These are phyloP conservation scores for Cladophialophora carrionii DNA, from an alignment of 2,329 filamentous ascomycete genomes.

Conservation along the genomic window DNA sequence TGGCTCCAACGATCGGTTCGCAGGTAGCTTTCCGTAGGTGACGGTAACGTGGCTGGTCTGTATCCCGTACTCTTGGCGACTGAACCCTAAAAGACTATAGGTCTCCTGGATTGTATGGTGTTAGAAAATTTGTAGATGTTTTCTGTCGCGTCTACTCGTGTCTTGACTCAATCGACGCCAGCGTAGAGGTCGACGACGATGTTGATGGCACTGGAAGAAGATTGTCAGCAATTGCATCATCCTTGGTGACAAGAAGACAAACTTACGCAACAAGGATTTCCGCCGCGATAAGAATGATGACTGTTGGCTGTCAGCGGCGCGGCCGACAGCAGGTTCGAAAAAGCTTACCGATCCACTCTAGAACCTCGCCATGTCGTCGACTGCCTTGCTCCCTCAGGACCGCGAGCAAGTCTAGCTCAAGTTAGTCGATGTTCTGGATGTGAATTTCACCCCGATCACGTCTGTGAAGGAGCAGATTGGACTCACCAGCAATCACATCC, in stretches of 20 bases:
- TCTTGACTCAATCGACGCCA: slow-evolving; percentile 56
- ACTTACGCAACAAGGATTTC: slow-evolving; percentile 80
- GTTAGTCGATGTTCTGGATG: slow-evolving; percentile 10
- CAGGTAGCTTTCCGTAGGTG: not conserved
- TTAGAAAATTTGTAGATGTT: not conserved
- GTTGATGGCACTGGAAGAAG: slow-evolving; percentile 67
- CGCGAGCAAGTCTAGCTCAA: slow-evolving; percentile 72
- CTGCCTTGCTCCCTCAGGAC: slow-evolving; percentile 95
- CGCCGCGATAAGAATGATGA: slow-evolving; percentile 92
- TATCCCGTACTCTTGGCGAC: not conserved
- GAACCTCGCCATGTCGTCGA: slow-evolving; percentile 85
- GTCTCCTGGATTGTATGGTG: not conserved
- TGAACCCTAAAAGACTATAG: not conserved
- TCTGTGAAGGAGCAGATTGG: not conserved
- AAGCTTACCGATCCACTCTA: slow-evolving; percentile 81
- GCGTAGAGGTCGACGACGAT: slow-evolving; percentile 93
- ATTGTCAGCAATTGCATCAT: slow-evolving; percentile 6
- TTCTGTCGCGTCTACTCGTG: not conserved
- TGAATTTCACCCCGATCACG: not conserved
- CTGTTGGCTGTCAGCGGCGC: slow-evolving; percentile 50
- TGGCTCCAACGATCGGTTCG: not conserved
- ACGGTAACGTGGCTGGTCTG: not conserved
- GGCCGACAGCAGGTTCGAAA: not conserved
- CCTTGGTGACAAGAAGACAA: not conserved
- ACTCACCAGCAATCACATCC: slow-evolving; percentile 69